Evolutionary conservation across 176 grass and related monocot species (phyloP).

Genomic region (Canna indica): DNA sequence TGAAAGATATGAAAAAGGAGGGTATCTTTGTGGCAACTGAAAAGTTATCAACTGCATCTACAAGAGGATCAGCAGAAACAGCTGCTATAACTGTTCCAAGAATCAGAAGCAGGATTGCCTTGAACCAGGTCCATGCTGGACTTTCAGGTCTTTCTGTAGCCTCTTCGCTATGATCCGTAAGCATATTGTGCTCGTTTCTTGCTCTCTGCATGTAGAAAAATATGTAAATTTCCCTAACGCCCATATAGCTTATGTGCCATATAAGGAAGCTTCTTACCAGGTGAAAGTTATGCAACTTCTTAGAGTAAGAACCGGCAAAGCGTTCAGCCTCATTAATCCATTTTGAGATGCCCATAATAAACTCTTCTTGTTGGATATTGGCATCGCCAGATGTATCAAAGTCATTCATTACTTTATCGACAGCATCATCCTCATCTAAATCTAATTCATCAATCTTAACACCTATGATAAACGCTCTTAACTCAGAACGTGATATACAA

Average conservation of each 20-base stretch:
- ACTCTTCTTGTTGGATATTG: conserved; percentile 38
- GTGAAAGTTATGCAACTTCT: conserved; percentile 33
- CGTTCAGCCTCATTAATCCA: conserved; percentile 56
- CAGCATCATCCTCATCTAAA: conserved; percentile 26
- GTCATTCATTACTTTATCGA: conserved; percentile 30
- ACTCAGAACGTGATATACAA: conserved; percentile 22
- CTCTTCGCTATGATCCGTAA: conserved; percentile 55
- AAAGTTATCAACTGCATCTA: conserved; percentile 86
- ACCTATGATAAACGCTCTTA: conserved; percentile 40
- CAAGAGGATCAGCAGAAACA: conserved; percentile 77
- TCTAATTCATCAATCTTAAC: conserved; percentile 32
- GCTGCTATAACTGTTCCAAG: conserved; percentile 63
- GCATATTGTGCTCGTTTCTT: conserved; percentile 38
- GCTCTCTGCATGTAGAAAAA: conserved; percentile 50
- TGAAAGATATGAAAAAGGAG: conserved; percentile 92
- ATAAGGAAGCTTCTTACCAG: conserved; percentile 16
- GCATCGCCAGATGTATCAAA: conserved; percentile 34
- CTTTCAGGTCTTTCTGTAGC: conserved; percentile 52
- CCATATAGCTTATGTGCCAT: not conserved
- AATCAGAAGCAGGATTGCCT: conserved; percentile 50
- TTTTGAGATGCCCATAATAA: conserved; percentile 44
- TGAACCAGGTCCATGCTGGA: conserved; percentile 45
- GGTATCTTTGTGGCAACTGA: conserved; percentile 77
- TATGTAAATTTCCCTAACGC: not conserved
- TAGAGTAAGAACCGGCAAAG: conserved; percentile 28